A percentile compares a stretch with the other conserved stretches of the same genome.
These are phyloP conservation scores for Exserohilum rostratum DNA, from an alignment of 2,329 filamentous ascomycete genomes.

Conservation along the genomic window DNA sequence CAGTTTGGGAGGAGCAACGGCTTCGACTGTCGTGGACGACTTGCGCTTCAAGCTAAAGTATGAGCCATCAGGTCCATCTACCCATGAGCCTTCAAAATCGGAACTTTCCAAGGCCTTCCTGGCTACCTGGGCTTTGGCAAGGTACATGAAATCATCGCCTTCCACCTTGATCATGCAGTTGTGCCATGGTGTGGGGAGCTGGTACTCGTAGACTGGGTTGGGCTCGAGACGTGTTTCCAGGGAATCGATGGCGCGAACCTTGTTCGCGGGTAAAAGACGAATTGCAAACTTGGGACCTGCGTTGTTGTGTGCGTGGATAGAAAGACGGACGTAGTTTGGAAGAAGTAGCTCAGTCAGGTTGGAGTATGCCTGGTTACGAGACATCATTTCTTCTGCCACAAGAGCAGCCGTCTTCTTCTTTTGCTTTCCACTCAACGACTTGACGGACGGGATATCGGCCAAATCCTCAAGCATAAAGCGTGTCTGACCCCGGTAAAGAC, in stretches of 20 bases:
- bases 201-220: constrained; percentile 37
- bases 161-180: constrained; percentile 49
- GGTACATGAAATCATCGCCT: constrained; percentile 36
- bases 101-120: constrained; percentile 28
- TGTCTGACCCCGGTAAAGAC: constrained; percentile 46
- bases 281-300: constrained; percentile 54
- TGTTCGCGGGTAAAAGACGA: constrained; percentile 44
- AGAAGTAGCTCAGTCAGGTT: constrained; percentile 56
- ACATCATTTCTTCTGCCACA: constrained; percentile 48
- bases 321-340: constrained; percentile 55
- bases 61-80: constrained; percentile 33
- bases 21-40: constrained; percentile 5
- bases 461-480: constrained; percentile 50
- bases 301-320: constrained; percentile 56
- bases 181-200: constrained; percentile 54
- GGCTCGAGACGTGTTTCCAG: constrained; percentile 38
- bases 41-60: constrained; percentile 34
- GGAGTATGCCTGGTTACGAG: constrained; percentile 56
- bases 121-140: constrained; percentile 35
- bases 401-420: constrained; percentile 45
- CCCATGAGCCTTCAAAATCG: constrained; percentile 34
- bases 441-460: constrained; percentile 30
- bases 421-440: constrained; percentile 36
- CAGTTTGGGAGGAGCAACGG: constrained; percentile 14
- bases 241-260: constrained; percentile 41